Conservation (phyloP, 1,284 basidiomycete species). For the Agaricales sp. region DNA sequence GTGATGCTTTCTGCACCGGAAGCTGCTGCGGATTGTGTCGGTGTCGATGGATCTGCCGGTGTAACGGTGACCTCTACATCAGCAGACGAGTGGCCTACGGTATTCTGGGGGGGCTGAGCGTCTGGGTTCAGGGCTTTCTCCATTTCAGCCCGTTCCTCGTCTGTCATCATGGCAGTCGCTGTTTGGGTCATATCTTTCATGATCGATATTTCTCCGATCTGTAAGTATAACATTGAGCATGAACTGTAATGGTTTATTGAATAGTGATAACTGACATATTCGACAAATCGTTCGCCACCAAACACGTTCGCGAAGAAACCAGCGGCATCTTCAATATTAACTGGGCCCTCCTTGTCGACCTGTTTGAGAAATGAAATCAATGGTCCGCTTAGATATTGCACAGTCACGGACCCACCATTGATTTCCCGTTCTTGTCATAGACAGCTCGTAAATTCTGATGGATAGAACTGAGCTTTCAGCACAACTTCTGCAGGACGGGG, state of each 20-base stretch:
- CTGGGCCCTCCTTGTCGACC: constrained; percentile 62
- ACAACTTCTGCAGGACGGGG: constrained; percentile 4
- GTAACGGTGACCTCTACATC: constrained; percentile 8
- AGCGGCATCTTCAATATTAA: constrained; percentile 76
- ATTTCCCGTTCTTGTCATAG: constrained; percentile 94
- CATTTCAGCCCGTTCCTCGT: constrained; percentile 86
- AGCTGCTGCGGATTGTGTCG: neutral
- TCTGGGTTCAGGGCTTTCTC: constrained; percentile 59
- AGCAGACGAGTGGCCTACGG: constrained; percentile 10
- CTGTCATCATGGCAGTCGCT: constrained; percentile 76
- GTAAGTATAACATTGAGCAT: constrained; percentile 5
- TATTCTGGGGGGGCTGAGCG: constrained; percentile 10
- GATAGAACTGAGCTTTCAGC: constrained; percentile 6
- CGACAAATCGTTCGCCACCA: constrained; percentile 78
- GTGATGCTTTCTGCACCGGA: neutral
- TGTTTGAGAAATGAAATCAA: constrained; percentile 15
- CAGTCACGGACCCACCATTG: constrained; percentile 43
- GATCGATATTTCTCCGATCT: constrained; percentile 90
- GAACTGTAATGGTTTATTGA: neutral
- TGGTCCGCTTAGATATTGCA: constrained; percentile 3
- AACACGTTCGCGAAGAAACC: constrained; percentile 91
- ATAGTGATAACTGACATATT: constrained; percentile 57
- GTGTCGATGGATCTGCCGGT: constrained; percentile 1
- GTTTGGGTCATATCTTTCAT: constrained; percentile 85
- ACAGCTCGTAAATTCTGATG: constrained; percentile 74